Base-by-base conservation (phyloP, 805 yeast species). In the Lachancea sp. region DNA sequence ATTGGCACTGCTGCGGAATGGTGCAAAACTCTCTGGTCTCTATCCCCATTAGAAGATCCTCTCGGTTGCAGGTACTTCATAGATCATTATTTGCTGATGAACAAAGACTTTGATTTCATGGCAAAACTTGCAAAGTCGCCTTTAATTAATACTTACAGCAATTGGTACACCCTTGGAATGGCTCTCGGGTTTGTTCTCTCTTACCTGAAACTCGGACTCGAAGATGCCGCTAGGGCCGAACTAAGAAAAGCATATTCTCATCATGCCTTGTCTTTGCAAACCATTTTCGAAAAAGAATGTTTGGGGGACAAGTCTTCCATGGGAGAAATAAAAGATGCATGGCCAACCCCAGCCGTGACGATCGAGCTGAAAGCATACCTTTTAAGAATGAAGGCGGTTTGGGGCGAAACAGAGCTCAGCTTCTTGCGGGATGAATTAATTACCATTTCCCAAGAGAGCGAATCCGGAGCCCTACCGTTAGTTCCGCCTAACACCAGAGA, bases 31-130 rank as follows among this genome's bases (percentile, higher is more conserved):
- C 67, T 88, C 40, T 68, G 85, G 50, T 77, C 89, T 2, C 66
- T 89, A 26, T 71, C 78, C 30, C 95, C 95, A 1, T 73, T 79
- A 2, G 85, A 82, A 46, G 96, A 89, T 67, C 95, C 95, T 1
- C 68, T 82, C 42, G 95, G 95, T 18, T 88, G 83, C 11, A 73
- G 95, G 50, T 82, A 82, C 57, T 85, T 87, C 60, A 79, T 89
- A 53, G 96, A 89, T 59, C 81, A 76, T 57, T 88, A 85, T 57
- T 81, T 91, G 2, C 66, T 85, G 2, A 67, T 78, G 64, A 70
- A 85, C 31, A 80, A 74, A 27, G 86, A 86, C 49, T 78, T 73
- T 56, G 69, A 77, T 47, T 87, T 78, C 61, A 58, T 88, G 52
- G 69, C 80, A 11, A 75, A 78, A 16, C 64, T 86, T 29, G 73